A percentile compares a stretch with the other conserved stretches of the same genome.
These are phyloP conservation scores for Echium plantagineum DNA, from an alignment of 257 asterid genomes.

Conservation along the genomic window DNA sequence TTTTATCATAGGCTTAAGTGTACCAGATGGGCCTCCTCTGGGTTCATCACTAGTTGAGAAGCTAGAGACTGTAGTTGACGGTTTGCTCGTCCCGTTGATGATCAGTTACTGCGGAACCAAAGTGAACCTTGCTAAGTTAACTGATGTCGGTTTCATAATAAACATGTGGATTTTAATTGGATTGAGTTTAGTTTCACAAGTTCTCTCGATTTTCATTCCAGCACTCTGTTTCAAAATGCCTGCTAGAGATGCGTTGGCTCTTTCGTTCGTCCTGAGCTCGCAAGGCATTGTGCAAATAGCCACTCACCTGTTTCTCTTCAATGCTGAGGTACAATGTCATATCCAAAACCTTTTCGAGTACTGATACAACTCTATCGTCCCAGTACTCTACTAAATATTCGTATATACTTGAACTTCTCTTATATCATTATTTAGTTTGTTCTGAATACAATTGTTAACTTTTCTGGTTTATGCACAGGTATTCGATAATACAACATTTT, in stretches of 20 bases:
- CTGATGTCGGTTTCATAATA: slow-evolving; percentile 22
- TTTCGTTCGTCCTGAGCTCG: slow-evolving; percentile 41
- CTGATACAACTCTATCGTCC: background rate
- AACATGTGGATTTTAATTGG: slow-evolving; percentile 14
- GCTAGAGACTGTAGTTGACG: slow-evolving; percentile 44
- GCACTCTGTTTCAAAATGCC: slow-evolving; percentile 49
- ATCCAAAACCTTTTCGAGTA: background rate
- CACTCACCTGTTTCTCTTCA: slow-evolving; percentile 22
- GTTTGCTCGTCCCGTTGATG: slow-evolving; percentile 49
- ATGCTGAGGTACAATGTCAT: slow-evolving; percentile 33
- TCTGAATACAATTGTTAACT: too few relatives aligned
- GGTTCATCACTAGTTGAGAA: slow-evolving; percentile 55
- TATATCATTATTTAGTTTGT: too few relatives aligned
- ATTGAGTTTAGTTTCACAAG: slow-evolving; percentile 15
- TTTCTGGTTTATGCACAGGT: background rate
- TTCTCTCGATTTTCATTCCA: slow-evolving; percentile 24
- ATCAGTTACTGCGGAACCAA: slow-evolving; percentile 51
- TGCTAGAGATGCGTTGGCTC: slow-evolving; percentile 46
- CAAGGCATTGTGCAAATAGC: slow-evolving; percentile 74
- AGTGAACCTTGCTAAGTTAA: slow-evolving; percentile 29
- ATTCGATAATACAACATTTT: background rate
- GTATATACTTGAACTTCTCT: too few relatives aligned
- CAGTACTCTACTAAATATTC: background rate
- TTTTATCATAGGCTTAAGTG: slow-evolving; percentile 44
- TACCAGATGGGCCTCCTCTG: slow-evolving; percentile 68